phyloP scores from a whole-genome alignment of 2,329 filamentous ascomycete genomes.

The Emergomyces orientalis region DNA sequence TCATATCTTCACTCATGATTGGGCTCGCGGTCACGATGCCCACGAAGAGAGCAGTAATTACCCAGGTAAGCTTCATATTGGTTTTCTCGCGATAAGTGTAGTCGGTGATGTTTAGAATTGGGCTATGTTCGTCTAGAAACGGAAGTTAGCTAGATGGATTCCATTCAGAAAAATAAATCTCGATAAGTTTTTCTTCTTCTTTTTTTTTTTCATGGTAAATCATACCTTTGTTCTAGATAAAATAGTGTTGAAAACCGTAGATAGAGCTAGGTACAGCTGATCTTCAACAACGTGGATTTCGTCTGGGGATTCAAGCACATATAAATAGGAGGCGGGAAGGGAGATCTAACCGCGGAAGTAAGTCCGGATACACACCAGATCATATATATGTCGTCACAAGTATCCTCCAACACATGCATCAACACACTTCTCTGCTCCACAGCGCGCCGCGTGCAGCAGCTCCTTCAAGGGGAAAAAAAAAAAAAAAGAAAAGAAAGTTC shows the following conservation, averaged over 20 bases:
- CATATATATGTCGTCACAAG: too few species aligned
- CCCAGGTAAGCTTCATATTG: constrained; percentile 7
- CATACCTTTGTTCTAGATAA: neutral
- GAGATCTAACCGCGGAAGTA: too few species aligned
- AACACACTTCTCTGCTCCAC: too few species aligned
- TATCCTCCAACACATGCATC: too few species aligned
- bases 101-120: neutral
- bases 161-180: too few species aligned
- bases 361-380: too few species aligned
- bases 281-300: neutral
- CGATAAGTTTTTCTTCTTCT: too few species aligned
- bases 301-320: neutral
- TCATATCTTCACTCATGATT: neutral
- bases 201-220: neutral
- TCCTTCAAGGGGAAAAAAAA: neutral
- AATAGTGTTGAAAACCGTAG: neutral
- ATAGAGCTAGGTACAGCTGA: neutral
- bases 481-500: neutral
- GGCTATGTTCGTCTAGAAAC: neutral
- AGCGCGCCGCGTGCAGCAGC: too few species aligned
- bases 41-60: neutral
- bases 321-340: neutral
- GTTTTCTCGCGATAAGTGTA: neutral
- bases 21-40: constrained; percentile 1
- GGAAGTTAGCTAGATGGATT: neutral